Evolutionary conservation across 352 stramenopile genomes (phyloP), one percentile per base, ranked within the genome.

Genomic region (Phytophthora uliginosa): DNA sequence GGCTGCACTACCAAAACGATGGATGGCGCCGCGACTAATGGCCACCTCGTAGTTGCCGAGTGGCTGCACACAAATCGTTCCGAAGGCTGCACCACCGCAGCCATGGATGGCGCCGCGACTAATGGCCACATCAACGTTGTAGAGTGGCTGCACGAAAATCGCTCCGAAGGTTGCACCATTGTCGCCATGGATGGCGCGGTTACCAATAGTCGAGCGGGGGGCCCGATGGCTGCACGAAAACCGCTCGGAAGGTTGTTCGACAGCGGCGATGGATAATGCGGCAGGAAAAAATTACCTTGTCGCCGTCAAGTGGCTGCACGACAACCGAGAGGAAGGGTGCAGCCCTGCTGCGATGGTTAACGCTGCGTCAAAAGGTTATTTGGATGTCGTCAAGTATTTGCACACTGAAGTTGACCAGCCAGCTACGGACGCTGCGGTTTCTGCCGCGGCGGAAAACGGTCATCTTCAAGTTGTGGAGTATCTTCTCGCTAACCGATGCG

Each of bases 381-480:
- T 77, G 18, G 34, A 74, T 45, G 36, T 77, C 1, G 69, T 81
- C 20, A 54, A 69, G 28, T 81, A 68, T 34, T 36, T 81, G 18
- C 45, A 74, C n/a, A 20, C 13, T 4, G 48, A 68, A 1, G 36
- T 69, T 15, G 26, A 55, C 24, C 52, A 65, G 18, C 33, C 24
- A 56, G 60, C 20, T 54, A 71, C 62, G 20, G 59, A 65, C n/a
- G 48, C 60, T 66, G 48, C 53, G 13, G 65, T 74, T 13, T 18
- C 22, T 3, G 52, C 42, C 18, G 59, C 66, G 6, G 51, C 66
- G 20, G 51, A 69, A 40, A 63, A 73, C n/a, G 66, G 52, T 22
- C 55, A 60, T 31, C 13, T 61, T 20, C 22, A 13, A 12, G 45
- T 71, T 17, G 64, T 66, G 36, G 20, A 66, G 6, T 71, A 56